phyloP scores from a whole-genome alignment of 768 basidiomycete genomes.

The Mycena galopus region DNA sequence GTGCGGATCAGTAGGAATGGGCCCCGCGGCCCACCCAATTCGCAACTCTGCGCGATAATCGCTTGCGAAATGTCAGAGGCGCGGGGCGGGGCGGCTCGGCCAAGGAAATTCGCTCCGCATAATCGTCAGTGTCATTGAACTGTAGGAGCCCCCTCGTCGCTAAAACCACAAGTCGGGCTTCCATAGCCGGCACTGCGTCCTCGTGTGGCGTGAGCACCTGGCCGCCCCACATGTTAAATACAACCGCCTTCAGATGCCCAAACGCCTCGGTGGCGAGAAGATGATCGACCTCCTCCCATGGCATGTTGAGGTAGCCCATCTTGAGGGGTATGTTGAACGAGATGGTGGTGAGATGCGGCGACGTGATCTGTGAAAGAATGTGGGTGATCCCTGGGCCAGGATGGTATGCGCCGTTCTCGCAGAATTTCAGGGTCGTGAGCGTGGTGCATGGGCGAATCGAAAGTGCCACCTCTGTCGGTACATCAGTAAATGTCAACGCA shows the following conservation, averaged over 20 bases:
- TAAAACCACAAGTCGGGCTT: neutral
- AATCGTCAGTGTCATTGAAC: too few species aligned
- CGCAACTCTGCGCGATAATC: too few species aligned
- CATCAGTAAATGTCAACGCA: neutral
- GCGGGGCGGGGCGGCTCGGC: too few species aligned
- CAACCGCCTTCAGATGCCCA: neutral
- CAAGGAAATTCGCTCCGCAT: too few species aligned
- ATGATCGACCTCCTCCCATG: constrained; percentile 20
- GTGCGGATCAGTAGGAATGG: too few species aligned
- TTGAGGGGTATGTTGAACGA: constrained; percentile 16
- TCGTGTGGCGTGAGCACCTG: neutral
- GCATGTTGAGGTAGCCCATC: constrained; percentile 15
- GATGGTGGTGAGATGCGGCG: constrained; percentile 8
- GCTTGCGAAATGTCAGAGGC: too few species aligned
- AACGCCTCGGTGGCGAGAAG: neutral
- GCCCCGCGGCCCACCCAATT: too few species aligned
- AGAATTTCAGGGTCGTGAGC: constrained; percentile 18
- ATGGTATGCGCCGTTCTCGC: constrained; percentile 20
- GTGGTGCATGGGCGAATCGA: constrained; percentile 6
- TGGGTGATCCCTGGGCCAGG: constrained; percentile 7
- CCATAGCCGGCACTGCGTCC: constrained; percentile 9
- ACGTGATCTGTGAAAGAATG: constrained; percentile 6
- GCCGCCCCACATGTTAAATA: constrained; percentile 17
- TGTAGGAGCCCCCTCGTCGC: too few species aligned
- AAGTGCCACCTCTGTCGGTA: constrained; percentile 4